Base-by-base conservation (phyloP, 352 stramenopile genomes). In the Thraustochytrium sp. region DNA sequence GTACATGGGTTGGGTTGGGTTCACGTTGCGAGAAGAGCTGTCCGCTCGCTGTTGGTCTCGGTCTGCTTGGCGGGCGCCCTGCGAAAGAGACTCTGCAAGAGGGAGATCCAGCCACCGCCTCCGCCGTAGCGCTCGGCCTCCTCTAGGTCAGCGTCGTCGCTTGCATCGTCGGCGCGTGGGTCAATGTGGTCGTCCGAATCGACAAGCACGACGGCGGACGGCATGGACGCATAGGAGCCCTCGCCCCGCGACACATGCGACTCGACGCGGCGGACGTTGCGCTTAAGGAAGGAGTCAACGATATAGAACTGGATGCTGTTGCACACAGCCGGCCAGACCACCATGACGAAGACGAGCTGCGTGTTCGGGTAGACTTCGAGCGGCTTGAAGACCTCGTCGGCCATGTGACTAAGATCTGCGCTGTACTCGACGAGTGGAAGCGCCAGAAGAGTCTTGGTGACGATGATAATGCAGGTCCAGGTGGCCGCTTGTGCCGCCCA, bases 291-390 rank as follows among this genome's bases (percentile, higher is more conserved):
- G 48, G 42, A 46, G 51, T 80, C 68, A 4, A 80, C 46, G 13
- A 80, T 44, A 2, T 80, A 80, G 42, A 80, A 80, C 38, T 80
- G 68, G 38, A 80, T 75, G 53, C 68, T 80, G 53, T 80, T 80
- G 51, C 68, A 80, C 9, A 80, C n/a, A 23, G 68, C 68, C 9
- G 68, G 68, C 68, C 68, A 80, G 16, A 80, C 42, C 2, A 80
- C 53, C 68, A 80, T 80, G 1, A 80, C 68, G 34, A 80, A 80
- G 18, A 80, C 36, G 8, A 80, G 68, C 68, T 63, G 44, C 18
- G 31, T 48, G 16, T 80, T 46, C 0, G 68, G 68, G 21, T 80
- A 63, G 21, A 21, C 29, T 26, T 76, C 42, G 37, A 80, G 46
- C 0, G 68, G 68, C 23, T 34, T 40, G 37, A 63, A 65, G 5